Conservation (phyloP, 2,329 filamentous ascomycete genomes). For the Penicillium crustosum region DNA sequence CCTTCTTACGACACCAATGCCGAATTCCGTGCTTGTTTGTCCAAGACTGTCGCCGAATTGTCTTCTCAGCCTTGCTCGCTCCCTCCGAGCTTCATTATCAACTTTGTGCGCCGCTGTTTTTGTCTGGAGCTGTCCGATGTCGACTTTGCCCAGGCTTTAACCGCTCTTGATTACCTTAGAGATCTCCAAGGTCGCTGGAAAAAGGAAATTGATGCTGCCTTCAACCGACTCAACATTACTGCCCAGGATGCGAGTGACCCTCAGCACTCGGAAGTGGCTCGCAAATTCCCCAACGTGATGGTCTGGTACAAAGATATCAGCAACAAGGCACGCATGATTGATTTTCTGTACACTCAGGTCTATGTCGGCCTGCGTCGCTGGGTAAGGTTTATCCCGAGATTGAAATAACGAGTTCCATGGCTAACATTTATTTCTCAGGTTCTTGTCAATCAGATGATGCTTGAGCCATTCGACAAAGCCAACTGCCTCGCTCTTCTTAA, state of each 20-base stretch:
- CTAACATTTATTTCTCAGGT: conserved; percentile 43
- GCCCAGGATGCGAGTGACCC: conserved; percentile 48
- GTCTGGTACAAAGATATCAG: conserved; percentile 57
- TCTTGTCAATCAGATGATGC: conserved; percentile 64
- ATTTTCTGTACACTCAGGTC: conserved; percentile 60
- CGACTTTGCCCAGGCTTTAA: conserved; percentile 65
- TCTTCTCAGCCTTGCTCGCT: conserved; percentile 62
- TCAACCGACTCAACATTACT: conserved; percentile 55
- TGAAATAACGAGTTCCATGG: neutral
- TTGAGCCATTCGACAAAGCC: conserved; percentile 62
- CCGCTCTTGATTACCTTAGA: conserved; percentile 65
- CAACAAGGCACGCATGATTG: conserved; percentile 52
- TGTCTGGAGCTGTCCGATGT: conserved; percentile 56
- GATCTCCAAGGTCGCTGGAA: conserved; percentile 61
- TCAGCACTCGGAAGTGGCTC: conserved; percentile 47
- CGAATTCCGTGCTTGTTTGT: conserved; percentile 44
- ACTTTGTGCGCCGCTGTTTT: conserved; percentile 62
- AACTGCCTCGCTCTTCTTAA: conserved; percentile 69
- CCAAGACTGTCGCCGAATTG: conserved; percentile 56
- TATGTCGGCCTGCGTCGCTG: conserved; percentile 64
- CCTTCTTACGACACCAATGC: conserved; percentile 37
- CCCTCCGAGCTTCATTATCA: conserved; percentile 62
- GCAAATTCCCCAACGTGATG: conserved; percentile 55
- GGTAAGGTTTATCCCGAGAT: conserved; percentile 46
- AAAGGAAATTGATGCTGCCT: conserved; percentile 57